Base-by-base conservation (phyloP, 345 rosid genomes). In the Hibiscus tridactylites region DNA sequence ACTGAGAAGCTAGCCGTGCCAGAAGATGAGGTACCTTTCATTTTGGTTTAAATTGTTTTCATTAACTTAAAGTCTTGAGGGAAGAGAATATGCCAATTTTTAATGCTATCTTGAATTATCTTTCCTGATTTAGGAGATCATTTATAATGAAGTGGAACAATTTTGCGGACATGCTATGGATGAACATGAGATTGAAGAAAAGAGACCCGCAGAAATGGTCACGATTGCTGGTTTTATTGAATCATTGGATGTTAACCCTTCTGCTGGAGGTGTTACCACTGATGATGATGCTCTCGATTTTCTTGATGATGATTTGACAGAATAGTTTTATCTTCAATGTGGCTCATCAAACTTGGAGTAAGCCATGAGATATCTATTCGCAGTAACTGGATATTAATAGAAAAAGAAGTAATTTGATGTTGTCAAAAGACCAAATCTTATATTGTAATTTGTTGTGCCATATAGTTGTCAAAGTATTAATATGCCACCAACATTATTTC, bases 11-110 rank as follows among this genome's bases (percentile, higher is more conserved):
- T 47, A 70, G 37, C 77, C 53, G 49, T 76, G 71, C 81, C 62
- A 71, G 85, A 86, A 71, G 88, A 90, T 37, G 93, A 90, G 97
- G 98, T 92, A 81, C 67, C 50, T 65, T 64, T 65, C 26, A 52
- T 61, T 6, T 16, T 42, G 57, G 21, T 61, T 64, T 46, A 65
- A 46, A 46, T 65, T 65, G 37, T 13, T 24, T 24, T 16, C 6
- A 7, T 46, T 13, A 44, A 65, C 70, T 21, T 39, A 19, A 12
- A 15, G 52, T 28, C 5, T 50, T 17, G 42, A 37, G 42, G 42
- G 9, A 37, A 37, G 49, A 12, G 47, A 11, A 29, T 12, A 61
- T 69, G 50, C 50, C 37, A 4, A 31, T 10, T 62, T 61, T 63
- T 33, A 50, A 19, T 61, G 76, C 70, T 73, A 61, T 73, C 6